Base-by-base conservation (phyloP, 2,329 filamentous ascomycete genomes). In the Penicillium sp. region DNA sequence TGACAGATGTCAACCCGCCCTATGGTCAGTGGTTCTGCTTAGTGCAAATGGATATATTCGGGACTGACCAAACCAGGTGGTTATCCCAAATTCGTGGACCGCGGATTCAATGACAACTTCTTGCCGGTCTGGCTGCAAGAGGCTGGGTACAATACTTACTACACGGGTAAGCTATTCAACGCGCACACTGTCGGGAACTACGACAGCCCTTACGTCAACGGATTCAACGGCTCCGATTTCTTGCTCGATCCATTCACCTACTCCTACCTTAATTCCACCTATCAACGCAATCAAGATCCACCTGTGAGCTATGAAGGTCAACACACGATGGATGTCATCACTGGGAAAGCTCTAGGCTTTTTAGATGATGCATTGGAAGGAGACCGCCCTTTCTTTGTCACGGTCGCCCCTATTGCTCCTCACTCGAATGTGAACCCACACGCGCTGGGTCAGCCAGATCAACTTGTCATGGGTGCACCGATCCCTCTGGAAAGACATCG, bases 381-480 rank as follows among this genome's bases (percentile, higher is more conserved):
- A 0, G 71, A 78, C 0, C 77, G 80, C 16, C 89, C 89, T 0
- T 91, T 90, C 72, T 90, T 91, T 67, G 69, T 91, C 4, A 81
- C 80, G 0, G 78, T 89, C 9, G 84, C 88, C 0, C 89, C 88
- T 0, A 80, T 87, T 6, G 87, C 84, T 0, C 88, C 89, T 0
- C 89, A 91, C 63, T 81, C 81, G 22, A 85, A 86, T 58, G 75
- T 82, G 4, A 67, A 79, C 43, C 78, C 80, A 8, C 59, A 60
- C 41, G 47, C 67, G 56, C 59, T 64, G 3, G 62, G 19, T 13
- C 14, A 70, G 44, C 56, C 61, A 22, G 66, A 65, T 10, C 59
- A 59, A 10, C 48, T 69, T 1, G 56, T 60, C 0, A 79, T 83
- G 67, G 75, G 77, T 5, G 77, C 78, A 0, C 86, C 86, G 0